Evolutionary conservation across 1,139 yeast genomes (phyloP).

Genomic region (Geotrichum histeridarum): DNA sequence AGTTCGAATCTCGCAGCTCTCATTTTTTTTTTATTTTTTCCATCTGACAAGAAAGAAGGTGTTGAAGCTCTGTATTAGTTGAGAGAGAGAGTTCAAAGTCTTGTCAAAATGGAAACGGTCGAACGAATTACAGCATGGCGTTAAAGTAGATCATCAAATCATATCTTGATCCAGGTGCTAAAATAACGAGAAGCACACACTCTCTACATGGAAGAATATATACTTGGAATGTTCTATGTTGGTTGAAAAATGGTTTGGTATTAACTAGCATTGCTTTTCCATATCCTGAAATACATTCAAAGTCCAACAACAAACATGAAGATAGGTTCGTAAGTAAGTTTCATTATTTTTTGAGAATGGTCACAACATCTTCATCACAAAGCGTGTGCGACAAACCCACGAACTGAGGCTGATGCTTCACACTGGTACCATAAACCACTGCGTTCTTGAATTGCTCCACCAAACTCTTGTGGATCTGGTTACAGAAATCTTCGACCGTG

Average conservation of each 20-base stretch:
- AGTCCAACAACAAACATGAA: background rate
- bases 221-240: too few relatives aligned
- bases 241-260: too few relatives aligned
- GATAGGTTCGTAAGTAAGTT: slow-evolving; percentile 1
- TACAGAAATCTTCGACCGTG: slow-evolving; percentile 92
- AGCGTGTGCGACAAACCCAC: slow-evolving; percentile 80
- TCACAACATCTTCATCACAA: slow-evolving; percentile 95
- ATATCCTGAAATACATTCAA: background rate
- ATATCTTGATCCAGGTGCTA: too few relatives aligned
- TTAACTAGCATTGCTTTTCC: background rate
- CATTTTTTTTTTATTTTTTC: slow-evolving; percentile 26
- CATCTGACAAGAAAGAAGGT: too few relatives aligned
- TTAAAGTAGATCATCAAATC: too few relatives aligned
- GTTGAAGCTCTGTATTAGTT: too few relatives aligned
- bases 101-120: too few relatives aligned
- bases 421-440: slow-evolving; percentile 84
- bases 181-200: too few relatives aligned
- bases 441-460: slow-evolving; percentile 93
- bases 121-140: too few relatives aligned
- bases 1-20: slow-evolving; percentile 44
- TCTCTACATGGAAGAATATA: too few relatives aligned
- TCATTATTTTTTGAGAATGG: slow-evolving; percentile 70
- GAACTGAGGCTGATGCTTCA: slow-evolving; percentile 96
- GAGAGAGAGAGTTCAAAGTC: too few relatives aligned
- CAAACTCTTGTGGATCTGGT: slow-evolving; percentile 88